Evolutionary conservation across 1,284 basidiomycete genomes (phyloP).

Genomic region (Hortiboletus rubellus): DNA sequence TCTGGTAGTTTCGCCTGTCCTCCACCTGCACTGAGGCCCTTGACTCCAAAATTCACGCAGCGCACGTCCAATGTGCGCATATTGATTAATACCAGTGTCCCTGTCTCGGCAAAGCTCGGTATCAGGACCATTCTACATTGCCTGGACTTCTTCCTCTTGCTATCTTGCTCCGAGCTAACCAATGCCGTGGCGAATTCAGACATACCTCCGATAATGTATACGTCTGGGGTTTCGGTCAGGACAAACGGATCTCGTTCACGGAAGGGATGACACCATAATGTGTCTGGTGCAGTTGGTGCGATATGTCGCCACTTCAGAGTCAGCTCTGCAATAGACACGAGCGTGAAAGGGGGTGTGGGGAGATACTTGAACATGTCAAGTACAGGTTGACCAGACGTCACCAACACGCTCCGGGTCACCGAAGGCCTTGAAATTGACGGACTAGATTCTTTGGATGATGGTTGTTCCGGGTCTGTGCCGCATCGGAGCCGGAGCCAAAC

Average conservation of each 20-base stretch:
- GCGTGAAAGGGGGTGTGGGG: slow-evolving; percentile 61
- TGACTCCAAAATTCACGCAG: slow-evolving; percentile 34
- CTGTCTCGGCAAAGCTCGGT: slow-evolving; percentile 77
- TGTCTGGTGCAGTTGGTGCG: slow-evolving; percentile 97
- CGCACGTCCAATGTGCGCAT: slow-evolving; percentile 53
- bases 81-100: slow-evolving; percentile 58
- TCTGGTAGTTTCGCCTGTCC: slow-evolving; percentile 3
- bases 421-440: slow-evolving; percentile 12
- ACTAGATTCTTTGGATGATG: slow-evolving; percentile 10
- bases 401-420: slow-evolving; percentile 61
- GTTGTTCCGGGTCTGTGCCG: slow-evolving; percentile 24
- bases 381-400: slow-evolving; percentile 88
- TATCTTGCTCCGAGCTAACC: slow-evolving; percentile 42
- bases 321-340: slow-evolving; percentile 72
- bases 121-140: slow-evolving; percentile 80
- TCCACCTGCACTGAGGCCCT: slow-evolving; percentile 26
- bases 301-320: slow-evolving; percentile 94
- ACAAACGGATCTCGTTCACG: slow-evolving; percentile 89
- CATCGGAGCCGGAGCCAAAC: slow-evolving; percentile 70
- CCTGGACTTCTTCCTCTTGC: slow-evolving; percentile 35
- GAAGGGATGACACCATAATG: slow-evolving; percentile 98
- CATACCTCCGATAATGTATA: slow-evolving; percentile 95
- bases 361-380: slow-evolving; percentile 97
- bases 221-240: slow-evolving; percentile 78
- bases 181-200: slow-evolving; percentile 77